Conservation (phyloP, 306 rosid genomes). For the Pterocarpus santalinus region DNA sequence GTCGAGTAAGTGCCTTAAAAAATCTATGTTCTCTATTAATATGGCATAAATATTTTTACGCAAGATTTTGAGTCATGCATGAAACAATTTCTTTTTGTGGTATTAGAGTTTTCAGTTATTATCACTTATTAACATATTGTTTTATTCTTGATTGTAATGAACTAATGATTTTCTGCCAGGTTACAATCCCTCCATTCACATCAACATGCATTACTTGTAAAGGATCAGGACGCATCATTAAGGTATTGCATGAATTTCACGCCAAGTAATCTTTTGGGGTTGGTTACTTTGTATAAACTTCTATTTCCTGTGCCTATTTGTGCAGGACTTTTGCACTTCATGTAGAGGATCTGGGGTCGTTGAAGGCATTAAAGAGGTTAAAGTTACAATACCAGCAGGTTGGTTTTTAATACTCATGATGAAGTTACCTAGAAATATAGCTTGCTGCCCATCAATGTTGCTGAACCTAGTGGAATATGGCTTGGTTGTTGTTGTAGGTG, state of each 20-base stretch:
- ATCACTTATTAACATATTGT: conserved; percentile 25
- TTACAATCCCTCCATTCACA: conserved; percentile 94
- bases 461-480: conserved; percentile 19
- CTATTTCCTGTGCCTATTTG: conserved; percentile 43
- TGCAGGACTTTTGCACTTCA: conserved; percentile 74
- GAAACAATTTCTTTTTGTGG: conserved; percentile 29
- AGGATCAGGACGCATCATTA: conserved; percentile 78
- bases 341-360: conserved; percentile 89
- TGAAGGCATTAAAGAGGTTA: conserved; percentile 83
- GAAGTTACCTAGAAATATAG: conserved; percentile 32
- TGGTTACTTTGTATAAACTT: conserved; percentile 36
- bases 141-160: conserved; percentile 41
- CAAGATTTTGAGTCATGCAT: conserved; percentile 37
- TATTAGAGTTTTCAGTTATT: conserved; percentile 24
- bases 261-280: conserved; percentile 25
- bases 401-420: conserved; percentile 53
- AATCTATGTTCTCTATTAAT: conserved; percentile 41
- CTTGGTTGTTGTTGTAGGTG: conserved; percentile 25
- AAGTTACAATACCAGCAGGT: conserved; percentile 95
- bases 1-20: conserved; percentile 84
- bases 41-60: conserved; percentile 36
- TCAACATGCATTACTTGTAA: conserved; percentile 89
- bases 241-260: conserved; percentile 61
- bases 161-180: conserved; percentile 55
- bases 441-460: conserved; percentile 36